Conservation (phyloP, 495 filamentous ascomycete species). For the Usnea hakonensis region DNA sequence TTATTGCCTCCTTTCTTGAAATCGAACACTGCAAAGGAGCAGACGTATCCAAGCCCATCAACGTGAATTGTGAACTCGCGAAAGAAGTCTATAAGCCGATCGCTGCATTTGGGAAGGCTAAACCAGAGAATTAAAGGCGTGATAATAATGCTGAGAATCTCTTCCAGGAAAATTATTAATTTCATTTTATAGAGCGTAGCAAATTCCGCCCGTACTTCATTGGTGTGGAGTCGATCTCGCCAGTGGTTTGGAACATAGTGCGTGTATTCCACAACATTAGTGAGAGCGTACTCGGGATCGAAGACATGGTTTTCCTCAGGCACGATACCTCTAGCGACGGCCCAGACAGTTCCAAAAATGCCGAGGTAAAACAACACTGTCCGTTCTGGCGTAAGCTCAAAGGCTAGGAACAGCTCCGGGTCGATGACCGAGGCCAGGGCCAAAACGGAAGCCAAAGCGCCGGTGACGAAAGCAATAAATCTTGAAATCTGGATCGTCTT, state of each 20-base stretch:
- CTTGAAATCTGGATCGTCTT: slow-evolving; percentile 75
- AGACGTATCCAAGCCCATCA: slow-evolving; percentile 91
- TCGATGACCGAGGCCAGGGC: slow-evolving; percentile 74
- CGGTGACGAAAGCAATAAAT: slow-evolving; percentile 80
- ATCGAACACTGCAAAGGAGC: slow-evolving; percentile 95
- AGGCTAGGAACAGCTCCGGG: slow-evolving; percentile 80
- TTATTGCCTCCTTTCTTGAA: slow-evolving; percentile 76
- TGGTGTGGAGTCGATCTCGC: slow-evolving; percentile 81
- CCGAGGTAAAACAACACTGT: slow-evolving; percentile 77
- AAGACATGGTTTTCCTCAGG: slow-evolving; percentile 85
- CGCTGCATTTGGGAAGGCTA: slow-evolving; percentile 80
- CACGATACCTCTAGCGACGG: slow-evolving; percentile 65
- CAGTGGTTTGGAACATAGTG: slow-evolving; percentile 84
- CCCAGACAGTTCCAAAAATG: slow-evolving; percentile 70
- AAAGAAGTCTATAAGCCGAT: slow-evolving; percentile 95
- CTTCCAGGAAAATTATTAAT: slow-evolving; percentile 82
- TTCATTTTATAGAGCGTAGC: slow-evolving; percentile 81
- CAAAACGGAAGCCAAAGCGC: slow-evolving; percentile 76
- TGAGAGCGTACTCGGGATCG: slow-evolving; percentile 82
- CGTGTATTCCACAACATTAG: slow-evolving; percentile 81
- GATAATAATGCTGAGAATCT: slow-evolving; percentile 83
- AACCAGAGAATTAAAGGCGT: slow-evolving; percentile 86
- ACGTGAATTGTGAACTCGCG: slow-evolving; percentile 95
- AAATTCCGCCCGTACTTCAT: slow-evolving; percentile 79
- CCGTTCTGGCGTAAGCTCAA: slow-evolving; percentile 79